Base-by-base conservation (phyloP, 305 asterid species). In the Fraxinus sp. region DNA sequence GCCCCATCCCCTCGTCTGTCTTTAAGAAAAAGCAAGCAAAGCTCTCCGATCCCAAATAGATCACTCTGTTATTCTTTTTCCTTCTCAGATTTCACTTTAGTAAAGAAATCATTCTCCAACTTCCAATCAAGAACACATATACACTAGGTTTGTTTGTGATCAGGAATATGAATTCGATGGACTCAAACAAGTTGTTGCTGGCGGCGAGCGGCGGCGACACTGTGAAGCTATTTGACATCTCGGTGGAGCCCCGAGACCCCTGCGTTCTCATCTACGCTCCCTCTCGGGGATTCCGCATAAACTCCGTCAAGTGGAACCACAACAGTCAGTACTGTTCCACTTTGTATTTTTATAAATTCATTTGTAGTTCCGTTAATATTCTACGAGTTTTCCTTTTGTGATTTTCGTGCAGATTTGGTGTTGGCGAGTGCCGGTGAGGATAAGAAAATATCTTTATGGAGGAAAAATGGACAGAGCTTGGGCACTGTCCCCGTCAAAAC, bases 361-460 rank as follows among this genome's bases (percentile, higher is more conserved):
- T 59, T 22, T 55, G 76, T 28, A 62, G 68, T 86, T 79, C 75
- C 39, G 43, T 77, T 26, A 43, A n/a, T 59, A 41, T 39, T 22
- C 6, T 72, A 0, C 13, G 76, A 20, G 18, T 14, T 18, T 7
- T 28, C 3, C 66, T 57, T 55, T 35, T 76, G 24, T n/a, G n/a
- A 55, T 26, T 16, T 55, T 39, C 14, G 37, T 32, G 79, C 79
- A 97, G 99, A 97, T 92, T 97, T 92, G 90, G 99, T 97, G 78
- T 87, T 97, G 90, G 99, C 98, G 43, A 92, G 94, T 86, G 98
- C 98, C 36, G 98, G 98, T 11, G 98, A 97, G 70, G 98, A 95
- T 89, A 87, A 91, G 89, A 92, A 86, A 81, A 90, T 95, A 84
- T 92, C 97, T 0, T 30, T 97, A 81, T 95, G 98, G 98, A 90